Percentiles rank a stretch among this genome's conserved stretches.
Evolutionary conservation across 805 yeast species (phyloP).

Genomic region (Hanseniaspora lachancei): DNA sequence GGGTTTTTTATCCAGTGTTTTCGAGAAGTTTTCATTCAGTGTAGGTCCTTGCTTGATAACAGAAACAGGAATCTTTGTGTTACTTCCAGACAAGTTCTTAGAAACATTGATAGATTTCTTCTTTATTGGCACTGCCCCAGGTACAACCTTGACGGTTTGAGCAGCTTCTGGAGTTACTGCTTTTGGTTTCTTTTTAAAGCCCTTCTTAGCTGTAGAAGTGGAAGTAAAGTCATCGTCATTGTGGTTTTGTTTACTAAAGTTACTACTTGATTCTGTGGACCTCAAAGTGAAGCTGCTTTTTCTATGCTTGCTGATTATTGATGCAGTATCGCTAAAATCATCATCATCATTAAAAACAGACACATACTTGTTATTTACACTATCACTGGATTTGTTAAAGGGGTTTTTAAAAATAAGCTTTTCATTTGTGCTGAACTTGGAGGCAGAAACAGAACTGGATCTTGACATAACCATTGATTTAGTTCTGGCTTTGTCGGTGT

Average conservation of each 20-base stretch:
- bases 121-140: constrained; percentile 1
- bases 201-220: background rate
- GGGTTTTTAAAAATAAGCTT: background rate
- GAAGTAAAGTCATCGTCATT: background rate
- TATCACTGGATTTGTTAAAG: background rate
- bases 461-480: background rate
- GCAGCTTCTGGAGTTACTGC: background rate
- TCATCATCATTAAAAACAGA: background rate
- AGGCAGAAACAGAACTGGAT: background rate
- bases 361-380: background rate
- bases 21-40: background rate
- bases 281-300: background rate
- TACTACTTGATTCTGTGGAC: background rate
- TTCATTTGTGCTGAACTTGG: background rate
- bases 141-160: background rate
- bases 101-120: background rate
- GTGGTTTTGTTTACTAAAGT: background rate
- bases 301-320: background rate
- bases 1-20: background rate
- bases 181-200: background rate
- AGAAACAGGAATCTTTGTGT: background rate
- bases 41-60: background rate
- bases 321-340: background rate
- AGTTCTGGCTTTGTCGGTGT: background rate
- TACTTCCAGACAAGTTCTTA: background rate